A percentile compares a stretch with the other conserved stretches of the same genome.
Evolutionary conservation across 768 basidiomycete genomes (phyloP).

Genomic region (Termitomyces sp.): DNA sequence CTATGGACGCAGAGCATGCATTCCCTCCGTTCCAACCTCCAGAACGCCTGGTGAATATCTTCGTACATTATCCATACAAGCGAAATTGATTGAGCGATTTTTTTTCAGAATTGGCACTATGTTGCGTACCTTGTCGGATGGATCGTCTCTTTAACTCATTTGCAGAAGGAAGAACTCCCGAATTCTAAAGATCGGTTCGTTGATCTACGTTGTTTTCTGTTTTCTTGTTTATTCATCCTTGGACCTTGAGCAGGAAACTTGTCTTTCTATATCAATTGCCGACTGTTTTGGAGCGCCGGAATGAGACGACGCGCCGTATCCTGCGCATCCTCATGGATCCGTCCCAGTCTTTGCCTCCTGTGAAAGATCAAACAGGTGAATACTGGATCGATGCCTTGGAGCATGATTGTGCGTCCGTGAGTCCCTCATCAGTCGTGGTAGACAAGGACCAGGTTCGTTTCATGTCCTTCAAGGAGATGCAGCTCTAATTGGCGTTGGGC

Average conservation of each 20-base stretch:
- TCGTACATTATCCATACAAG: not conserved
- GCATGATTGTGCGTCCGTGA: not conserved
- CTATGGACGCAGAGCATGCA: not conserved
- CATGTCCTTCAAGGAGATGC: not conserved
- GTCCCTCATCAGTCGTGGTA: not conserved
- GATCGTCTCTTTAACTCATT: conserved; percentile 4
- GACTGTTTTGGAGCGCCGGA: conserved; percentile 5
- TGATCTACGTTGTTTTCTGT: not conserved
- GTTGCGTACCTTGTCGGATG: conserved; percentile 11
- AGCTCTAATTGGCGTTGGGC: not conserved
- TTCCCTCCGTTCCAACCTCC: conserved; percentile 7
- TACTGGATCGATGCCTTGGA: conserved; percentile 12
- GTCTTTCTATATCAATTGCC: conserved; percentile 4
- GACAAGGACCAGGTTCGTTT: conserved; percentile 11
- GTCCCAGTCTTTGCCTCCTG: not conserved
- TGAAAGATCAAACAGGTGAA: not conserved
- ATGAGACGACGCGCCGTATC: conserved; percentile 13
- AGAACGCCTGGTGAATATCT: not conserved
- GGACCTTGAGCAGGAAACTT: conserved; percentile 4
- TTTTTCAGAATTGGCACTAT: conserved; percentile 6
- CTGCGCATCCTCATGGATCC: conserved; percentile 12
- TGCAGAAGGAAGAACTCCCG: not conserved
- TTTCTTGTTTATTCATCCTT: not conserved
- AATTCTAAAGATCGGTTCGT: conserved; percentile 5
- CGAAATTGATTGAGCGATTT: not conserved